These are phyloP conservation scores for Fusarium verrucosum DNA, from an alignment of 2,329 filamentous ascomycete genomes.

Conservation along the genomic window DNA sequence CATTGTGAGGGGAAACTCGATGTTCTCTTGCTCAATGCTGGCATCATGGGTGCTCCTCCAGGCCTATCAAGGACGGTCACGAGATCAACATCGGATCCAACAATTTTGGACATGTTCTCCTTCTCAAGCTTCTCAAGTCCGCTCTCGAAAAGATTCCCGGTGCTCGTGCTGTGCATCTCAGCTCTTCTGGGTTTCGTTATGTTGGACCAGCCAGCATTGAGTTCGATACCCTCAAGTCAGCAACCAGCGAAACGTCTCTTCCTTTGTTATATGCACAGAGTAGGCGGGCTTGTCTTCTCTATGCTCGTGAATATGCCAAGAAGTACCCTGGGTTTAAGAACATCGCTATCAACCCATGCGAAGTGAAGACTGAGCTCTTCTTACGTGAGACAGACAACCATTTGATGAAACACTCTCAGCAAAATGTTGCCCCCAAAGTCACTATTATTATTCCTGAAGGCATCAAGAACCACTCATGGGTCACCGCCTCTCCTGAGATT, in stretches of 20 bases:
- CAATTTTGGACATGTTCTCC: not conserved
- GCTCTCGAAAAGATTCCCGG: accelerated
- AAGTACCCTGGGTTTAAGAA: not conserved
- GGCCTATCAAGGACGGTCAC: not conserved
- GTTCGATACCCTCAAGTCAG: not conserved
- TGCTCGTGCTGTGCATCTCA: not conserved
- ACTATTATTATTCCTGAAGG: not conserved
- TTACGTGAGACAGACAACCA: not conserved
- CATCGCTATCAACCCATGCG: constrained; percentile 3
- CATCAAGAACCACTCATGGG: constrained; percentile 8
- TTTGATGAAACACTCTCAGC: not conserved
- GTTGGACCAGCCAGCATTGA: not conserved
- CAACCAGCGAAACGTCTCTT: not conserved
- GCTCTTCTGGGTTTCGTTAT: not conserved
- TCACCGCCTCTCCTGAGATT: accelerated
- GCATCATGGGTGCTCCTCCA: constrained; percentile 1
- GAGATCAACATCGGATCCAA: constrained; percentile 20
- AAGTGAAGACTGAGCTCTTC: not conserved
- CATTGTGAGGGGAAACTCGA: not conserved
- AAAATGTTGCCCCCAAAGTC: not conserved
- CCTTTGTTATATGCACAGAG: not conserved
- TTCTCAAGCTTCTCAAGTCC: not conserved
- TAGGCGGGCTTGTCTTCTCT: not conserved
- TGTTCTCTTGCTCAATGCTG: constrained; percentile 2
- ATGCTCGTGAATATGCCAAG: not conserved